phyloP scores from a whole-genome alignment of 306 rosid species.

The Medicago lupulina region DNA sequence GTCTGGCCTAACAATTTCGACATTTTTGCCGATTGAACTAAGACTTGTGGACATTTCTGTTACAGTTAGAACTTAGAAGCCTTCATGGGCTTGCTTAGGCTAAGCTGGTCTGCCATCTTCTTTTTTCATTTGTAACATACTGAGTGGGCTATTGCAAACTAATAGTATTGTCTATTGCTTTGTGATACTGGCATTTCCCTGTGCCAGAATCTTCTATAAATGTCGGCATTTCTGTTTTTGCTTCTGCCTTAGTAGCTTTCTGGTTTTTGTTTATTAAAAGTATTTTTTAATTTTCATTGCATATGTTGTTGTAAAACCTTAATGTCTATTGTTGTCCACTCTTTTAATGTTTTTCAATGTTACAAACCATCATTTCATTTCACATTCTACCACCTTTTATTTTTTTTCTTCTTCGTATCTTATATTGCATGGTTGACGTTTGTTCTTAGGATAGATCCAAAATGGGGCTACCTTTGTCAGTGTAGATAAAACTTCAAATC shows the following conservation, averaged over 20 bases:
- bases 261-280: constrained; percentile 13
- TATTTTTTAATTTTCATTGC: constrained; percentile 19
- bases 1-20: too few relatives aligned
- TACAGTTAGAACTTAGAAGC: neutral
- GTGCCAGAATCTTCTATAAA: constrained; percentile 26
- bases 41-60: neutral
- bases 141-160: constrained; percentile 20
- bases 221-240: neutral
- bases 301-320: constrained; percentile 22
- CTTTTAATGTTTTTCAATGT: constrained; percentile 19
- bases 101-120: constrained; percentile 15
- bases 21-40: too few relatives aligned
- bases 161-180: neutral
- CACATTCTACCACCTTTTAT: constrained; percentile 24
- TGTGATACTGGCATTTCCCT: constrained; percentile 1
- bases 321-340: neutral
- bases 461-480: constrained; percentile 92
- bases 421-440: constrained; percentile 50
- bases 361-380: constrained; percentile 33
- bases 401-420: constrained; percentile 42
- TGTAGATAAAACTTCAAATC: constrained; percentile 80
- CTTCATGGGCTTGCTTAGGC: neutral
- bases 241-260: neutral
- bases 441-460: constrained; percentile 77
- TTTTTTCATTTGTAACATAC: constrained; percentile 1